phyloP scores from a whole-genome alignment of 805 yeast genomes.

The Saccharomycopsis sp. region DNA sequence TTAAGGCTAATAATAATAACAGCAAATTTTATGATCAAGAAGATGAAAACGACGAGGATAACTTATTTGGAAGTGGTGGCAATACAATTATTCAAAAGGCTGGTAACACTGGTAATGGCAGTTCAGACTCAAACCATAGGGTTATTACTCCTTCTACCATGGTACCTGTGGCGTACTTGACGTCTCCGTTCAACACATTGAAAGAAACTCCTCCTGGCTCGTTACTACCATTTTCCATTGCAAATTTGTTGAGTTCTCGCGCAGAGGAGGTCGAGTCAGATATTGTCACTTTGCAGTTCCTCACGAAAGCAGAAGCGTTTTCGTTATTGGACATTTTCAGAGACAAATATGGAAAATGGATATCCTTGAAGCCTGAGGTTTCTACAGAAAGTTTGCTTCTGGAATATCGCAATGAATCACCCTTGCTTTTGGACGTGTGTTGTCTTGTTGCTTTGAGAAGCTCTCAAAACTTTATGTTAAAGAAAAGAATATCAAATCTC shows the following conservation, averaged over 20 bases:
- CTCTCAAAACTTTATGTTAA: constrained; percentile 28
- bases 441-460: constrained; percentile 45
- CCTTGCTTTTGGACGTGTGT: constrained; percentile 45
- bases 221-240: constrained; percentile 30
- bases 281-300: constrained; percentile 33
- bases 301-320: constrained; percentile 34
- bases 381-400: constrained; percentile 36
- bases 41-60: not conserved
- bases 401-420: constrained; percentile 37
- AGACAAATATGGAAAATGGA: constrained; percentile 55
- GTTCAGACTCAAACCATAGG: not conserved
- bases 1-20: not conserved
- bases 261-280: constrained; percentile 28
- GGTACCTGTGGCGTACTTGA: constrained; percentile 28
- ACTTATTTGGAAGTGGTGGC: not conserved
- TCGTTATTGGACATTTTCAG: constrained; percentile 43
- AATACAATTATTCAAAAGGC: constrained; percentile 6
- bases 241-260: constrained; percentile 26
- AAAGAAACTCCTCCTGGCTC: constrained; percentile 25
- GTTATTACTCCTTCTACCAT: constrained; percentile 27
- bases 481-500: constrained; percentile 29
- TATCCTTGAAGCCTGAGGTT: constrained; percentile 43
- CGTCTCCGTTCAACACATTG: constrained; percentile 38
- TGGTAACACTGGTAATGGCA: constrained; percentile 15
- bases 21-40: not conserved